These are phyloP conservation scores for Aspergillus haitiensis DNA, from an alignment of 495 filamentous ascomycete species.

Conservation along the genomic window DNA sequence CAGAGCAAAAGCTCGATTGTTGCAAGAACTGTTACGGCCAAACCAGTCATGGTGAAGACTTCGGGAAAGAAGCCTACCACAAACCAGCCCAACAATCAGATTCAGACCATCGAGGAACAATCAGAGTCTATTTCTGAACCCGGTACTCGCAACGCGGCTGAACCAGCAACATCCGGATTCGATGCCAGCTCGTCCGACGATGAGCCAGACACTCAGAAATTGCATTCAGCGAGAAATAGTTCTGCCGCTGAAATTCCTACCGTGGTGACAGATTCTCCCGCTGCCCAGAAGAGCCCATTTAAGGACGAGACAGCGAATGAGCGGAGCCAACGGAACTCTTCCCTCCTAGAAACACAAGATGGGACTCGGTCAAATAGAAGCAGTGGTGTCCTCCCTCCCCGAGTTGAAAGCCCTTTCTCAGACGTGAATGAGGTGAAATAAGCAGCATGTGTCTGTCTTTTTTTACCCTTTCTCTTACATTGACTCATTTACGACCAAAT, in stretches of 20 bases:
- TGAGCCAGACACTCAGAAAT: slow-evolving; percentile 26
- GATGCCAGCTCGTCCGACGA: slow-evolving; percentile 45
- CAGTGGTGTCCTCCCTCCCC: slow-evolving; percentile 31
- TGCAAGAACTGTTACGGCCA: slow-evolving; percentile 44
- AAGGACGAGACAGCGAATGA: slow-evolving; percentile 47
- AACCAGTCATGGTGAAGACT: slow-evolving; percentile 48
- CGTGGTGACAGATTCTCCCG: slow-evolving; percentile 51
- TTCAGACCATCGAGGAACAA: slow-evolving; percentile 31
- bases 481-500: slow-evolving; percentile 14
- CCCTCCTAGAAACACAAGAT: slow-evolving; percentile 22
- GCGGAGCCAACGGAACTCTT: slow-evolving; percentile 18
- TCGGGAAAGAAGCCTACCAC: slow-evolving; percentile 30
- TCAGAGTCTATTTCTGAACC: slow-evolving; percentile 23
- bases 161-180: slow-evolving; percentile 35
- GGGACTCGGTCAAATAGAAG: slow-evolving; percentile 30
- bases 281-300: slow-evolving; percentile 57
- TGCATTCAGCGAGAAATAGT: slow-evolving; percentile 19
- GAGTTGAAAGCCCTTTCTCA: slow-evolving; percentile 47
- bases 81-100: slow-evolving; percentile 8
- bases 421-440: slow-evolving; percentile 61
- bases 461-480: not conserved
- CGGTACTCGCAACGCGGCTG: slow-evolving; percentile 23
- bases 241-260: slow-evolving; percentile 33
- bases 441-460: slow-evolving; percentile 3
- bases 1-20: slow-evolving; percentile 47